Percentiles rank a stretch among this genome's conserved stretches.
These are phyloP conservation scores for Orbilia ellipsospora DNA, from an alignment of 2,329 filamentous ascomycete genomes.

Conservation along the genomic window DNA sequence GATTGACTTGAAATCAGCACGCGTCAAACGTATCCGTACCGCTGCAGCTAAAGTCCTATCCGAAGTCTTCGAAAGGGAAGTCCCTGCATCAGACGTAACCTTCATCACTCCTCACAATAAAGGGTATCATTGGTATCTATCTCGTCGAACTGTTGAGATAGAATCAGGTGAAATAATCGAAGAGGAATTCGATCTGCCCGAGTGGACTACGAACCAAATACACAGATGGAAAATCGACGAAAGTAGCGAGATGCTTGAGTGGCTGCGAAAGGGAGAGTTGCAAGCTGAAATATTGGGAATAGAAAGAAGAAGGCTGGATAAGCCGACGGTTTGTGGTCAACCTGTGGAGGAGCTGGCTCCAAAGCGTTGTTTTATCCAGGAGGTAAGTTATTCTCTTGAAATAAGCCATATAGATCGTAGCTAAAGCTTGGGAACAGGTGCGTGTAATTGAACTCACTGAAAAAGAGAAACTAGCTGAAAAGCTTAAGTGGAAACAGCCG, in stretches of 20 bases:
- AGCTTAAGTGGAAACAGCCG: conserved; percentile 18
- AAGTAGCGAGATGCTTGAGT: conserved; percentile 4
- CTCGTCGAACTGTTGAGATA: neutral
- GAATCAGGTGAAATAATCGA: neutral
- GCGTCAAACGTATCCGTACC: conserved; percentile 20
- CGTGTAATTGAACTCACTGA: conserved; percentile 14
- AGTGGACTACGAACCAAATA: conserved; percentile 31
- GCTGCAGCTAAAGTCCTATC: conserved; percentile 19
- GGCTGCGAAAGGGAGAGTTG: conserved; percentile 22
- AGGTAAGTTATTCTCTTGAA: conserved; percentile 4
- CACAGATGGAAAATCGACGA: conserved; percentile 31
- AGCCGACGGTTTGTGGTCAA: neutral
- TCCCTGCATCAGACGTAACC: neutral
- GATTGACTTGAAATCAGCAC: conserved; percentile 5
- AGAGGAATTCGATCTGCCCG: conserved; percentile 26
- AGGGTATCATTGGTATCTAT: conserved; percentile 35
- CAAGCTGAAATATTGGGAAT: conserved; percentile 16
- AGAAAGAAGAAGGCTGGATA: neutral
- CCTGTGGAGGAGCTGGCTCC: neutral
- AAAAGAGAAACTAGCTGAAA: neutral
- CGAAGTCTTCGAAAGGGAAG: neutral
- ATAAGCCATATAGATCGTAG: neutral
- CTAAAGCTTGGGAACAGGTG: conserved; percentile 6
- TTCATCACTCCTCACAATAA: conserved; percentile 15
- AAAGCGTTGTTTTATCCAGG: conserved; percentile 1